Conservation (phyloP, 352 stramenopile genomes). For the Phytopythium mirpurense region DNA sequence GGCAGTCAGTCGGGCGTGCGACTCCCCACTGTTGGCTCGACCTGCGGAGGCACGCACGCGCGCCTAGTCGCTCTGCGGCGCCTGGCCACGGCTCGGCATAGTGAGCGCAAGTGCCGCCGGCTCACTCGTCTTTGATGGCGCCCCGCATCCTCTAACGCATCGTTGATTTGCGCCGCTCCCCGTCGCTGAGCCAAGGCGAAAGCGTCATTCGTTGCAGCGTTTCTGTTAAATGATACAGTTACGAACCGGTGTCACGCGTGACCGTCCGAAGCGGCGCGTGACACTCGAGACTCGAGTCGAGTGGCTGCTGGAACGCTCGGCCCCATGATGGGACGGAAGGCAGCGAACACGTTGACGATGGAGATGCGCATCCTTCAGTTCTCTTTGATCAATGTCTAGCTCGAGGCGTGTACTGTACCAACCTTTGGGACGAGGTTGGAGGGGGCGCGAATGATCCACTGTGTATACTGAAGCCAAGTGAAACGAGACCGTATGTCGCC, state of each 20-base stretch:
- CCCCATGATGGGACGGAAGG: neutral
- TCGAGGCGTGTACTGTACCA: too few relatives aligned
- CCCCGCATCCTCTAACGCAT: neutral
- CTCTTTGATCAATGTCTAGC: too few relatives aligned
- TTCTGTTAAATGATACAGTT: slow-evolving; percentile 1
- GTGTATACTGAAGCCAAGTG: neutral
- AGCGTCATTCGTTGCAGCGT: slow-evolving; percentile 4
- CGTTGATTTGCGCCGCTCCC: neutral
- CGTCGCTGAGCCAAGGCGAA: neutral
- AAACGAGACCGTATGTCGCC: neutral
- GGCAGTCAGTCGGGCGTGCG: too few relatives aligned
- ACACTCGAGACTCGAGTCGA: too few relatives aligned
- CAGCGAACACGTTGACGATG: neutral
- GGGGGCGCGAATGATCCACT: neutral
- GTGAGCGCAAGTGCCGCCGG: neutral
- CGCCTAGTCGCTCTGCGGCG: neutral
- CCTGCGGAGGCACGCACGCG: neutral
- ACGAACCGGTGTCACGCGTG: neutral
- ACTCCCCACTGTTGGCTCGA: too few relatives aligned
- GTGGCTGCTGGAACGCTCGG: too few relatives aligned
- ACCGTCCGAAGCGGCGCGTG: slow-evolving; percentile 1
- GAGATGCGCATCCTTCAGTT: neutral
- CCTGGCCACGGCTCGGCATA: too few relatives aligned
- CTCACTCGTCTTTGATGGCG: slow-evolving; percentile 3
- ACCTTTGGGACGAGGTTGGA: slow-evolving; percentile 1